phyloP scores from a whole-genome alignment of 192 early-diverging fungal species.

The Thoreauomyces humboldtii region DNA sequence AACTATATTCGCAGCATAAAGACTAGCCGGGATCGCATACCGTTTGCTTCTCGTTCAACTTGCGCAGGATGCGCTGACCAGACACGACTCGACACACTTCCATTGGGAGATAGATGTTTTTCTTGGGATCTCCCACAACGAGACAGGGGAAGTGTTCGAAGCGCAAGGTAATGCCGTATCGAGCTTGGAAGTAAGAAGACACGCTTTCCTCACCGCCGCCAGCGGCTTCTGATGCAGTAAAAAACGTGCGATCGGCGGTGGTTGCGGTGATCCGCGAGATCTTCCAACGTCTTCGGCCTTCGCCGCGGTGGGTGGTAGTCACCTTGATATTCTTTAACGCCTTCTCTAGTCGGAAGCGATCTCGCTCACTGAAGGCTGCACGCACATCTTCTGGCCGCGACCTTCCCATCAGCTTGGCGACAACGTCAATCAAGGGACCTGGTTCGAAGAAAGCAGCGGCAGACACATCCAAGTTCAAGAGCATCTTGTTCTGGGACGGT shows the following conservation, averaged over 20 bases:
- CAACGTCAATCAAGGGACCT: conserved; percentile 67
- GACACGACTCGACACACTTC: conserved; percentile 83
- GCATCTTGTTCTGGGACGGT: conserved; percentile 62
- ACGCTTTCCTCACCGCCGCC: conserved; percentile 61
- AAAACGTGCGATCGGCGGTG: conserved; percentile 66
- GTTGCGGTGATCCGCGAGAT: conserved; percentile 67
- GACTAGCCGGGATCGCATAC: neutral
- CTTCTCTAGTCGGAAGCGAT: conserved; percentile 46
- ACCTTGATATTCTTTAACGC: conserved; percentile 48
- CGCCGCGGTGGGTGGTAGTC: conserved; percentile 51
- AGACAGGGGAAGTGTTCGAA: conserved; percentile 77
- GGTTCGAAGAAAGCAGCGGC: conserved; percentile 49
- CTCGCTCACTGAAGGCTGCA: conserved; percentile 43
- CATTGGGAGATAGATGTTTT: conserved; percentile 78
- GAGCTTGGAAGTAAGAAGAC: conserved; percentile 71
- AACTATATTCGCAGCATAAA: too few relatives aligned
- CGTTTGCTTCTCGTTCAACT: conserved; percentile 70
- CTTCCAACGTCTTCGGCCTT: conserved; percentile 68
- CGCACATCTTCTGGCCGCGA: conserved; percentile 49
- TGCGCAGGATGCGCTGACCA: conserved; percentile 79
- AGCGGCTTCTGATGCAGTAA: conserved; percentile 42
- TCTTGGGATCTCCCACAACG: conserved; percentile 65
- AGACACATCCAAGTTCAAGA: conserved; percentile 61
- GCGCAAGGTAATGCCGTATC: conserved; percentile 65
- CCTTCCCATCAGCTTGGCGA: conserved; percentile 60